phyloP scores from a whole-genome alignment of 148 eudicot species.

The Rhododendron molle region DNA sequence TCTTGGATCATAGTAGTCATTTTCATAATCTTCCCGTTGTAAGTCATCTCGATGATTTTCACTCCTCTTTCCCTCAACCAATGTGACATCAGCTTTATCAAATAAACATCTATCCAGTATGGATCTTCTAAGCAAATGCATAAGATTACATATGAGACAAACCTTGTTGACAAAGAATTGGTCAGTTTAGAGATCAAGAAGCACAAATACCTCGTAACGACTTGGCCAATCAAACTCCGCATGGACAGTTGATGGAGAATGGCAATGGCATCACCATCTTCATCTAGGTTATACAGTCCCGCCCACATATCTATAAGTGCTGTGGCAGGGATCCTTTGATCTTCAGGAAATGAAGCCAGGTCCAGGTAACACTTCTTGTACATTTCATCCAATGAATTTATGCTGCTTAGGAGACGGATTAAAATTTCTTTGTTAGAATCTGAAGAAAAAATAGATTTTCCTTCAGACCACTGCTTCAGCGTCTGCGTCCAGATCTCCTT shows the following conservation, averaged over 20 bases:
- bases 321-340: conserved; percentile 16
- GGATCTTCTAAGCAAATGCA: background rate
- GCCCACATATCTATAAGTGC: conserved; percentile 26
- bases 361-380: conserved; percentile 22
- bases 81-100: background rate
- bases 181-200: background rate
- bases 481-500: conserved; percentile 13
- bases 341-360: conserved; percentile 26
- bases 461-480: conserved; percentile 15
- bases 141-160: background rate
- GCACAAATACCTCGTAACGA: conserved; percentile 9
- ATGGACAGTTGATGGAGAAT: conserved; percentile 14
- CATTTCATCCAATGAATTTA: conserved; percentile 16
- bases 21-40: background rate
- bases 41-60: background rate
- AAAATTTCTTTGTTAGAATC: conserved; percentile 2
- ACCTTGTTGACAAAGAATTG: background rate
- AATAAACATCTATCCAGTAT: background rate
- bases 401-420: conserved; percentile 14
- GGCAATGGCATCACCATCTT: conserved; percentile 11
- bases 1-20: background rate
- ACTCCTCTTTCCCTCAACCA: background rate
- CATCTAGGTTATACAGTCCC: conserved; percentile 17
- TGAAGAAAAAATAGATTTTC: conserved; percentile 7
- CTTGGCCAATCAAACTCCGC: conserved; percentile 14